Base-by-base conservation (phyloP, 192 early-diverging fungal genomes). In the Funneliformis geosporum region DNA sequence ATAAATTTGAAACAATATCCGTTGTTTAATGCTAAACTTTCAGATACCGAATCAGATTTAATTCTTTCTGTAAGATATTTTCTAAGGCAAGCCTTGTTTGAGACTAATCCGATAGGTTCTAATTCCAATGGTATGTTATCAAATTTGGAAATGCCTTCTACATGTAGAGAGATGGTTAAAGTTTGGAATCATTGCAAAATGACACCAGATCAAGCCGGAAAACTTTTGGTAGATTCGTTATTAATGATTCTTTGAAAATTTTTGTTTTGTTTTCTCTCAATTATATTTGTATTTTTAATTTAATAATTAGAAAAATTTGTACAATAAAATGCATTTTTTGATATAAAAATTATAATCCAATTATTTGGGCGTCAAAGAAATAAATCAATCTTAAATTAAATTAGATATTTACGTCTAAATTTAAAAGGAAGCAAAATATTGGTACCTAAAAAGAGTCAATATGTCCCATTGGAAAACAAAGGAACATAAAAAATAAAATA, bases 1-100 rank as follows among this genome's bases (percentile, higher is more conserved):
- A 62, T 66, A 33, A 77, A 77, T 50, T 43, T 38, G 62, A 47
- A n/a, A 33, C 21, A 40, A 27, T 77, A 77, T 66, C 61, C 75
- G 18, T n/a, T 77, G 25, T 77, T 77, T 77, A 4, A 43, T 27
- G 8, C 12, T 10, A 47, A 21, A 21, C 75, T 44, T 6, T 66
- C 42, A 23, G 42, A 62, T 23, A 21, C n/a, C 11, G 42, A 55
- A 14, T 11, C 14, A 62, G 28, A 40, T 11, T 77, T 77, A 39
- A 77, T 77, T 28, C 40, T 66, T 55, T 9, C 61, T 28, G 39
- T 77, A 2, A 62, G 75, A 40, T 64, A 66, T 60, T 77, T 66
- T 77, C 5, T 77, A 62, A 74, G 21, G 8, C 73, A 74, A 60
- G 73, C 73, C 5, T 60, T 74, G 21, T 33, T 74, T 21, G 73